Base-by-base conservation (phyloP, 1,139 yeast genomes). In the Meyerozyma guilliermondii region DNA sequence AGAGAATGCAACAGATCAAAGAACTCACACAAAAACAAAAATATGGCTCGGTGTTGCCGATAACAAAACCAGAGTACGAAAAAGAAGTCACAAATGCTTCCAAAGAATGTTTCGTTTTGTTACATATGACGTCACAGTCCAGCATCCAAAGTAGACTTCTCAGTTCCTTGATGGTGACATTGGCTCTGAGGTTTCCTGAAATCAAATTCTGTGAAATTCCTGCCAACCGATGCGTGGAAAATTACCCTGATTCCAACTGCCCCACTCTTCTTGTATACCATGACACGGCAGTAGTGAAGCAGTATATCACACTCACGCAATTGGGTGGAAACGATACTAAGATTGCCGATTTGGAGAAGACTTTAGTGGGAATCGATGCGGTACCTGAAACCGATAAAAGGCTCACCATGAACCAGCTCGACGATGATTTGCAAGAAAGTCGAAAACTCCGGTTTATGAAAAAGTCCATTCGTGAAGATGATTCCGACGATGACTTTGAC, bases 131-230 rank as follows among this genome's bases (percentile, higher is more conserved):
- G 4, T 68, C 82, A 38, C 81, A 79, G 44, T 80, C 87, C 44
- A 78, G 78, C 43, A 59, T 84, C 28, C 97, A 89, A 60, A 83
- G 92, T 41, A 74, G 95, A 48, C 65, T 91, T 11, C 66, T 89
- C 40, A 66, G 81, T 0, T 74, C 80, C 1, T 58, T 86, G 24
- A 71, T 85, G 47, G 60, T 60, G 7, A 60, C 65, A 27, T 55
- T 80, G 35, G 87, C 94, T 1, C 48, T 56, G 1, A 81, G 76
- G 51, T 85, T 74, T 53, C 78, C 81, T n/a, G 96, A 92, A 54
- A 65, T 92, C 54, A 92, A 92, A 63, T 84, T 92, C 57, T 92
- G 91, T 37, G 96, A 92, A 52, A 92, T 92, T 41, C 85, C 87
- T 11, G 96, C 87, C 17, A 75, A 80, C 48, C 80, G 96, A 61